Evolutionary conservation across 176 grass and related monocot genomes (phyloP), one percentile per base, ranked within the genome.

Genomic region (Phragmites australis): DNA sequence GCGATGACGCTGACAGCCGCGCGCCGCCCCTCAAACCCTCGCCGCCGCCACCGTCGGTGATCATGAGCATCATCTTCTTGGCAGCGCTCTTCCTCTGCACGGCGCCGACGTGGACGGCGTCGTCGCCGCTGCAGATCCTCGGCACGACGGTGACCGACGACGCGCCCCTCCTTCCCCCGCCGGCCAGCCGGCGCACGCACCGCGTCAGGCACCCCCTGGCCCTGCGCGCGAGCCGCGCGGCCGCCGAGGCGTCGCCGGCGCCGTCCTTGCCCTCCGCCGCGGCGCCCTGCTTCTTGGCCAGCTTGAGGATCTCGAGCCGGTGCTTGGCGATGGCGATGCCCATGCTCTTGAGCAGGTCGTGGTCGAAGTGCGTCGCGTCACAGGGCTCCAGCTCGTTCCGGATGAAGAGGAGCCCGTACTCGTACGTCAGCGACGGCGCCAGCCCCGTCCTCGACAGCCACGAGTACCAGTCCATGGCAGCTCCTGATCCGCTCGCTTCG

Each of bases 341-440:
- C 93, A 97, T 97, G 90, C 93, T 97, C 84, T 90, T 92, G 73
- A 97, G 90, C 69, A 97, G 89, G 82, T 97, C 93, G 70, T 97
- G 93, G 79, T 97, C 88, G 82, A 96, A 96, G 75, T 92, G 75
- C 1, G 65, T 66, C n/a, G 91, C 74, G 75, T 96, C 93, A 15
- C 84, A 75, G 23, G 81, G 78, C 83, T 92, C 90, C 62, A 96
- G 90, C 82, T 92, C 87, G 81, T 96, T 96, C 25, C 61, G 75
- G 78, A 71, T 77, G 82, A 96, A 92, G 1, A 92, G 75, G 26
- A 76, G 83, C 15, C 87, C 82, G 65, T 95, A 95, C 47, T 95
- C 85, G 68, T 90, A 83, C 50, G 87, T 71, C 39, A 92, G 66
- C 51, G 88, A 68, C 62, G 85, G 83, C 44, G 89, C 80, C 39